Evolutionary conservation across 2,329 filamentous ascomycete species (phyloP).

Genomic region (Aschersonia sp.): DNA sequence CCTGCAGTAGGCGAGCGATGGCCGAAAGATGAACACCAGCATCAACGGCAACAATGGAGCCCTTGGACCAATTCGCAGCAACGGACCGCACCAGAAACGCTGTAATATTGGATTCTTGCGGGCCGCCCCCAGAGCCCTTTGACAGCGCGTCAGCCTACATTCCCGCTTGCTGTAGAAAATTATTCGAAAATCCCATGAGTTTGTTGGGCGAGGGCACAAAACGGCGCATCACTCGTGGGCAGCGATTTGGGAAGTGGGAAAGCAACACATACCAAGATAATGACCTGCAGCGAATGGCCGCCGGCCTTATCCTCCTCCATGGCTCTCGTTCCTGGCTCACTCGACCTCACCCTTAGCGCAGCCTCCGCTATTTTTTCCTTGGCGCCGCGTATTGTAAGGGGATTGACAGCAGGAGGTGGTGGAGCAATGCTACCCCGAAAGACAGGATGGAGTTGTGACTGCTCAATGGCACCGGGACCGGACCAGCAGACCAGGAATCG

Average conservation of each 20-base stretch:
- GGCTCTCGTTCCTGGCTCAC: slow-evolving; percentile 2
- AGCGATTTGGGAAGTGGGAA: neutral
- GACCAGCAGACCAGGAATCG: too few species aligned
- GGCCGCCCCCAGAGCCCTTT: slow-evolving; percentile 84
- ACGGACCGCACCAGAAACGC: slow-evolving; percentile 78
- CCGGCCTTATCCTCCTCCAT: slow-evolving; percentile 9
- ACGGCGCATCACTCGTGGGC: neutral
- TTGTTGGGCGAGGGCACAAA: neutral
- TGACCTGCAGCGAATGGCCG: slow-evolving; percentile 47
- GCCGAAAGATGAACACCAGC: slow-evolving; percentile 79
- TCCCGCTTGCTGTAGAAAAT: neutral
- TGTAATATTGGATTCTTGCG: slow-evolving; percentile 78
- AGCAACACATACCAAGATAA: slow-evolving; percentile 43
- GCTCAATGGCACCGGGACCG: neutral
- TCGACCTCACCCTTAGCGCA: neutral
- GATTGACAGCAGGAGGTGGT: neutral
- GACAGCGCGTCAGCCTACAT: slow-evolving; percentile 4
- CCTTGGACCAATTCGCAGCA: slow-evolving; percentile 62
- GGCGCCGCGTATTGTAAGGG: neutral
- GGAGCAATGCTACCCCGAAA: neutral
- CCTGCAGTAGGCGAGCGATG: slow-evolving; percentile 65
- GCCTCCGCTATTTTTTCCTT: neutral
- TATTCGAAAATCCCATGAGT: too few species aligned
- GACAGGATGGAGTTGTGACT: neutral
- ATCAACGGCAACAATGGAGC: slow-evolving; percentile 83